These are phyloP conservation scores for Barbarea vulgaris DNA, from an alignment of 345 rosid genomes.

Conservation along the genomic window DNA sequence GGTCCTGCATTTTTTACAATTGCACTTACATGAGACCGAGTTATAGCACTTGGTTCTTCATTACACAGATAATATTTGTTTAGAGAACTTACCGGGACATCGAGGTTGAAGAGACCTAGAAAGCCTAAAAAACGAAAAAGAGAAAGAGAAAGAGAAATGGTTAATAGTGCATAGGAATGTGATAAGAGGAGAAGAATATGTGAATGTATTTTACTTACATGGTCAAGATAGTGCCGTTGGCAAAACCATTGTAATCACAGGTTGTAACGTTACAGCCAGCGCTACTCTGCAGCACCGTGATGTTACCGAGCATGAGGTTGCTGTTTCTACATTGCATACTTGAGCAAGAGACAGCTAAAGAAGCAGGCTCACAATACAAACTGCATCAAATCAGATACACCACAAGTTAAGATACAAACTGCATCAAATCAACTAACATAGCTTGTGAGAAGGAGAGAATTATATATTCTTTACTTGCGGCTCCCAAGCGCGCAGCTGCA, in stretches of 20 bases:
- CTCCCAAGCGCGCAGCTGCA: constrained; percentile 93
- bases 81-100: constrained; percentile 71
- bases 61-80: background rate
- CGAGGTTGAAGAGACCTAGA: constrained; percentile 83
- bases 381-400: constrained; percentile 43
- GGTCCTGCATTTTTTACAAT: constrained; percentile 55
- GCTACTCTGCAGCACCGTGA: constrained; percentile 68
- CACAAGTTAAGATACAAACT: constrained; percentile 9
- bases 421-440: background rate
- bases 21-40: background rate
- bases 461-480: constrained; percentile 65
- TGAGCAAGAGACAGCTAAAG: constrained; percentile 96
- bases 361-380: constrained; percentile 92
- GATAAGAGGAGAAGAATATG: background rate
- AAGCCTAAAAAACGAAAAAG: constrained; percentile 52
- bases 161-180: background rate
- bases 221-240: constrained; percentile 76
- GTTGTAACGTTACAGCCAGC: constrained; percentile 90
- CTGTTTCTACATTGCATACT: constrained; percentile 92
- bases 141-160: background rate
- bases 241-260: constrained; percentile 75
- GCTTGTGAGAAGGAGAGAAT: background rate
- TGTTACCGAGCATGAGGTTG: constrained; percentile 89
- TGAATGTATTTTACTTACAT: constrained; percentile 46
- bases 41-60: background rate